Percentiles rank a stretch among this genome's conserved stretches.
These are phyloP conservation scores for Tardiomyces blankii DNA, from an alignment of 1,139 yeast species.

Conservation along the genomic window DNA sequence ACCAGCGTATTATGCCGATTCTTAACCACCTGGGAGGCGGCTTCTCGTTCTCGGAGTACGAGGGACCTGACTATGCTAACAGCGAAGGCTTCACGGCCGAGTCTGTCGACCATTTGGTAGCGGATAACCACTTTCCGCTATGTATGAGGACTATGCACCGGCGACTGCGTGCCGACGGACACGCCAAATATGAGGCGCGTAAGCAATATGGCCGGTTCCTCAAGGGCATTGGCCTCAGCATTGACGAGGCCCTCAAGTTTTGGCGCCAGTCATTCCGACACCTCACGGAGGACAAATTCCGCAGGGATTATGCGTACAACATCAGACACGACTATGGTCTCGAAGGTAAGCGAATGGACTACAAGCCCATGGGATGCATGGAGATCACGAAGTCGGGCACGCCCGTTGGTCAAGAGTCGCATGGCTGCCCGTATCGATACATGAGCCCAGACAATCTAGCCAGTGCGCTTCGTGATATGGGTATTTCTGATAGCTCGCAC, in stretches of 20 bases:
- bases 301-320: slow-evolving; percentile 80
- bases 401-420: slow-evolving; percentile 59
- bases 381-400: slow-evolving; percentile 52
- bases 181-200: slow-evolving; percentile 73
- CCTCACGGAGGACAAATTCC: slow-evolving; percentile 61
- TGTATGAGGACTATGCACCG: slow-evolving; percentile 66
- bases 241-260: slow-evolving; percentile 80
- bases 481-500: slow-evolving; percentile 53
- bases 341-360: slow-evolving; percentile 81
- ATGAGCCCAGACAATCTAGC: slow-evolving; percentile 51
- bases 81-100: slow-evolving; percentile 53
- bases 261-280: slow-evolving; percentile 71
- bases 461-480: slow-evolving; percentile 49
- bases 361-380: slow-evolving; percentile 78
- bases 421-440: slow-evolving; percentile 91
- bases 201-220: slow-evolving; percentile 76
- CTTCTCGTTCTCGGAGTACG: slow-evolving; percentile 28
- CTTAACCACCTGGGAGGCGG: slow-evolving; percentile 69
- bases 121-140: slow-evolving; percentile 63
- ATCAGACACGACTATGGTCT: slow-evolving; percentile 83
- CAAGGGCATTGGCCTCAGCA: slow-evolving; percentile 77
- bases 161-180: slow-evolving; percentile 49
- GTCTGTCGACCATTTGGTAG: slow-evolving; percentile 44
- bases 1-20: slow-evolving; percentile 77
- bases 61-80: slow-evolving; percentile 38